Evolutionary conservation across 345 rosid genomes (phyloP).

Genomic region (Nephelium lappaceum): DNA sequence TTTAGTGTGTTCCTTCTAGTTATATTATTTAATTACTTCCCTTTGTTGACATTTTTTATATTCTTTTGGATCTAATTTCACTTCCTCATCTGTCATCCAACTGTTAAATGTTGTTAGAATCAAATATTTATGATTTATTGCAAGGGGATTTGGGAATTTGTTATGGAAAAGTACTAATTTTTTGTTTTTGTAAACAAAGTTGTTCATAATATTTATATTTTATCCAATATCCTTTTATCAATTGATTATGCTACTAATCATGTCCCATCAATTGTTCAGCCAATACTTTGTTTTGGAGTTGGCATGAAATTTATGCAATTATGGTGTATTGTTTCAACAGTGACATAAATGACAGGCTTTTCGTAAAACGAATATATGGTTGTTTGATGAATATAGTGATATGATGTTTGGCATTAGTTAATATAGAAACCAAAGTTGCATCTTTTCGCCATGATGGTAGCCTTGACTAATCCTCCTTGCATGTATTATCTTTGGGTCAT

Average conservation of each 20-base stretch:
- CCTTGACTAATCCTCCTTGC: neutral
- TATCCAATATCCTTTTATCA: neutral
- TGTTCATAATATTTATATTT: neutral
- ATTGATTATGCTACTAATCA: neutral
- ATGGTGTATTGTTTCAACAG: neutral
- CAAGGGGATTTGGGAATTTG: neutral
- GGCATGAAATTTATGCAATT: neutral
- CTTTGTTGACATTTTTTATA: neutral
- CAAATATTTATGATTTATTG: neutral
- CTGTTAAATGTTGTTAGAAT: neutral
- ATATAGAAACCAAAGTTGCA: neutral
- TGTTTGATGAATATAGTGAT: neutral
- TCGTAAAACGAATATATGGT: neutral
- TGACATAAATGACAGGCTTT: neutral
- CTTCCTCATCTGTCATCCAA: neutral
- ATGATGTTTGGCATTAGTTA: neutral
- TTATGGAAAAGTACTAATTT: neutral
- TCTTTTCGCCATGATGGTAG: neutral
- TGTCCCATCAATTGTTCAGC: neutral
- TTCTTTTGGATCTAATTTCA: neutral
- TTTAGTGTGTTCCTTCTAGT: slow-evolving; percentile 5
- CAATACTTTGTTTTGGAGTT: neutral
- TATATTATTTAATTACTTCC: slow-evolving; percentile 10
- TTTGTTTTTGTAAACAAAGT: neutral
- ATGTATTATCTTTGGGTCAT: neutral